Evolutionary conservation across 306 rosid species (phyloP).

Genomic region (Ceratonia siliqua): DNA sequence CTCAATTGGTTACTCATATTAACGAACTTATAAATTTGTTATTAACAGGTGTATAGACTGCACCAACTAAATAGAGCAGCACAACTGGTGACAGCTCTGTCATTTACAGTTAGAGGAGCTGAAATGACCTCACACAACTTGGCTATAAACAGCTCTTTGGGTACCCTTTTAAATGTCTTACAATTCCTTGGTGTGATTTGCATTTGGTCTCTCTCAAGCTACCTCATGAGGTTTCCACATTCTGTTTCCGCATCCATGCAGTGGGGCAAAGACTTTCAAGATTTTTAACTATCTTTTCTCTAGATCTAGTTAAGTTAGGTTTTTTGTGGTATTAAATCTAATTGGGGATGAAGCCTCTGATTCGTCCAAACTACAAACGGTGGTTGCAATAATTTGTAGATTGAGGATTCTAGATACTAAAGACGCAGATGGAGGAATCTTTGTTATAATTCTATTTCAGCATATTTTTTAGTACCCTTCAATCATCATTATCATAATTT

Average conservation of each 20-base stretch:
- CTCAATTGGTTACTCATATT: conserved; percentile 15
- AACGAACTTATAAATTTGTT: conserved; percentile 12
- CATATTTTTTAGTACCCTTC: neutral
- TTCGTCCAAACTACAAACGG: conserved; percentile 31
- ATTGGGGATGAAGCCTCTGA: conserved; percentile 41
- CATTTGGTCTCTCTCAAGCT: conserved; percentile 97
- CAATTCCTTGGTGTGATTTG: conserved; percentile 92
- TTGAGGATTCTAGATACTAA: conserved; percentile 24
- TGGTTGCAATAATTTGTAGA: conserved; percentile 33
- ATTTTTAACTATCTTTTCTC: conserved; percentile 16
- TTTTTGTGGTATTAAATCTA: conserved; percentile 15
- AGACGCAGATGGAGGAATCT: conserved; percentile 12
- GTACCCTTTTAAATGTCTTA: conserved; percentile 82
- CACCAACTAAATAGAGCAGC: conserved; percentile 98
- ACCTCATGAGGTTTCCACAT: conserved; percentile 81
- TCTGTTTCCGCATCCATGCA: conserved; percentile 43
- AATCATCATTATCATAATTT: too few species aligned
- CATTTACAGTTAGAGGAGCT: conserved; percentile 92
- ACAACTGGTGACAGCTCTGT: conserved; percentile 93
- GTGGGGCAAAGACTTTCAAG: conserved; percentile 36
- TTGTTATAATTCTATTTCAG: conserved; percentile 15
- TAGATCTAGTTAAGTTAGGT: conserved; percentile 12
- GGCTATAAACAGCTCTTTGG: conserved; percentile 89
- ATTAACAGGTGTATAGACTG: conserved; percentile 82
- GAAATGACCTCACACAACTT: conserved; percentile 88